Percentiles rank a stretch among this genome's conserved stretches.
phyloP scores from a whole-genome alignment of 2,329 filamentous ascomycete species.

The Ophiosphaerella narmari region DNA sequence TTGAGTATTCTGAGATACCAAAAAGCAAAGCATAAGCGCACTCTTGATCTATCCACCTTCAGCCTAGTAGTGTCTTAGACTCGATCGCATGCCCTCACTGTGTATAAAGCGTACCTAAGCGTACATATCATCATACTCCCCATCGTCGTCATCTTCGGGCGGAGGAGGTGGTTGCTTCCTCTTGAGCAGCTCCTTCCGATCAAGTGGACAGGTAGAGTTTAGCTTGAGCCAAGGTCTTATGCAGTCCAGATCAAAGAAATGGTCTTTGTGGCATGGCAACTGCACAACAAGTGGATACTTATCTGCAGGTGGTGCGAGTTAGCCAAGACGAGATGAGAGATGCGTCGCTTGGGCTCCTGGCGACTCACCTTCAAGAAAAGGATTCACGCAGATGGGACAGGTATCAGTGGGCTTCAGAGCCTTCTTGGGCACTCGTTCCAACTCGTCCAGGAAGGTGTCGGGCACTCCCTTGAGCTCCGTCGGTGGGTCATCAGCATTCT shows the following conservation, averaged over 20 bases:
- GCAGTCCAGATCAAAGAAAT: conserved; percentile 68
- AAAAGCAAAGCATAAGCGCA: not conserved
- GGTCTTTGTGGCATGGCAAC: conserved; percentile 64
- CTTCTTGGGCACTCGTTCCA: conserved; percentile 63
- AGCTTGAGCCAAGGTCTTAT: conserved; percentile 68
- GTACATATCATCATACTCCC: conserved; percentile 58
- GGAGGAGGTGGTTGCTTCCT: conserved; percentile 49
- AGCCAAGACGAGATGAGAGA: conserved; percentile 13
- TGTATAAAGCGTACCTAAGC: conserved; percentile 35
- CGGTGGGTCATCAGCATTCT: conserved; percentile 63
- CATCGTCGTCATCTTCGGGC: conserved; percentile 57
- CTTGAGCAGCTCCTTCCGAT: conserved; percentile 63
- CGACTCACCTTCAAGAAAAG: conserved; percentile 61
- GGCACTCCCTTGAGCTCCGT: conserved; percentile 64
- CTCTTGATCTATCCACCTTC: not conserved
- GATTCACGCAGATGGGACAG: conserved; percentile 65
- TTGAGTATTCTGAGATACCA: no score
- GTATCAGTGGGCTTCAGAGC: conserved; percentile 57
- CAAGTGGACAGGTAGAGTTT: conserved; percentile 67
- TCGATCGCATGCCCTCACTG: conserved; percentile 8
- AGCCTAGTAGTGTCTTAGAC: conserved; percentile 5
- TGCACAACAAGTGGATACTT: conserved; percentile 66
- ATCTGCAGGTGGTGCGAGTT: conserved; percentile 43
- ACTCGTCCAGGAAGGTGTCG: conserved; percentile 64
- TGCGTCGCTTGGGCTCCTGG: not conserved